Evolutionary conservation across 2,329 filamentous ascomycete species (phyloP), one percentile per base, ranked within the genome.

Genomic region (Hypoxylon sp.): DNA sequence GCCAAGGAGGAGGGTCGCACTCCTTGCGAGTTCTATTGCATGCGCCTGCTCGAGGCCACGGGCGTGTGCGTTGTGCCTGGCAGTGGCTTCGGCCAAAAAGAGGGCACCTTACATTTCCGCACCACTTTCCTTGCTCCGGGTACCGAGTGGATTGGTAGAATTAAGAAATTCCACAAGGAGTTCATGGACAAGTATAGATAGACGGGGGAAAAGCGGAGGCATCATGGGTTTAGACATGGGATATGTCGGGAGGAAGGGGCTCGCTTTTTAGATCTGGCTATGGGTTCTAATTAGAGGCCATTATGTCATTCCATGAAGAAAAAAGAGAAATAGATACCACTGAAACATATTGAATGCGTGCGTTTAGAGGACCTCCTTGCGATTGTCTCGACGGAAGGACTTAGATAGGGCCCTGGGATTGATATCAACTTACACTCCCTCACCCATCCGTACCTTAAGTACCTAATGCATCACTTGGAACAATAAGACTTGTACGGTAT

Each of bases 41-140:
- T 97, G 84, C 87, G 89, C 68, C 85, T 99, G 75, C 91, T 99
- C 68, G 94, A 99, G 79, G 91, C 93, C 1, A 99, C 96, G 0
- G 96, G 96, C 67, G 91, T 99, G 63, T 99, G 96, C 76, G 92
- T 98, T 59, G 94, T 99, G 2, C 91, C 96, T 0, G 96, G 96
- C 48, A 91, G 89, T 63, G 96, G 96, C 0, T 99, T 99, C 78
- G 96, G 96, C 5, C 96, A 99, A 84, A 94, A 91, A 82, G 92
- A 96, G 76, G 91, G 91, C 75, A 96, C 93, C 0, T 84, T 96
- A 76, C 96, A 99, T 83, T 97, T 99, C 87, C 87, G 96, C 69
- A 99, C 96, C 3, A 99, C 96, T 0, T 99, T 99, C 86, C 84
- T 99, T 43, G 95, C 96, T 0, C 96, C 96, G 0, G 96, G 96